Conservation (phyloP, 2,329 filamentous ascomycete species). For the Dactylellina haptotyla region DNA sequence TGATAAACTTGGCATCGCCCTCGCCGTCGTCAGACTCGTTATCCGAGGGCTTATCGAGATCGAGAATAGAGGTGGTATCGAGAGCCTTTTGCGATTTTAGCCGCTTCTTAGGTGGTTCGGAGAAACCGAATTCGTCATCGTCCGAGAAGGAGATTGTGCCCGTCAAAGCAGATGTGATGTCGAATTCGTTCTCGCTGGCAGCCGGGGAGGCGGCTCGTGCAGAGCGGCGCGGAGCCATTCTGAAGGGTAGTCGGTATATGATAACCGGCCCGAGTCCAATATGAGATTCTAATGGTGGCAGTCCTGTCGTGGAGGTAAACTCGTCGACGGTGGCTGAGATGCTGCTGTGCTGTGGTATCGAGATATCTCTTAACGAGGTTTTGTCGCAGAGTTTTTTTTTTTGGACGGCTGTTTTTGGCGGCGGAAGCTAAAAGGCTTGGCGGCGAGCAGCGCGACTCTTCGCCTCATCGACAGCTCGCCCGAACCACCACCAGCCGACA, state of each 20-base stretch:
- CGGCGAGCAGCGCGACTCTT: constrained; percentile 29
- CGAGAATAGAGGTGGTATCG: constrained; percentile 72
- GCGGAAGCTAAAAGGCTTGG: constrained; percentile 49
- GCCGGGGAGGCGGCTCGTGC: constrained; percentile 80
- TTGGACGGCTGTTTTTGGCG: constrained; percentile 16
- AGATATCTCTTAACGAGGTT: neutral
- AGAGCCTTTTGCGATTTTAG: constrained; percentile 64
- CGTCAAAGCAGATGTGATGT: constrained; percentile 71
- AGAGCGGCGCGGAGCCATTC: constrained; percentile 62
- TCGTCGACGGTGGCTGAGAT: neutral
- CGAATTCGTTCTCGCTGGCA: constrained; percentile 87
- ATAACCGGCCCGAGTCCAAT: neutral
- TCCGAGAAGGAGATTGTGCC: constrained; percentile 74
- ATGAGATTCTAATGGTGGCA: neutral
- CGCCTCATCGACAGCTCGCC: neutral
- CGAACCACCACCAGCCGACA: constrained; percentile 14
- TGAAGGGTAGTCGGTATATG: neutral
- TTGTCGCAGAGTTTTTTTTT: constrained; percentile 51
- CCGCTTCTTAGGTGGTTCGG: constrained; percentile 62
- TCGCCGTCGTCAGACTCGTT: constrained; percentile 69
- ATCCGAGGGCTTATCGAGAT: constrained; percentile 66
- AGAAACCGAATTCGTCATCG: constrained; percentile 66
- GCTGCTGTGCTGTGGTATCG: no score
- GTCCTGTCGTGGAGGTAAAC: neutral
- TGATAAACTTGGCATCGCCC: constrained; percentile 88